These are phyloP conservation scores for Brassica hybrid DNA, from an alignment of 441 rosid genomes.

Conservation along the genomic window DNA sequence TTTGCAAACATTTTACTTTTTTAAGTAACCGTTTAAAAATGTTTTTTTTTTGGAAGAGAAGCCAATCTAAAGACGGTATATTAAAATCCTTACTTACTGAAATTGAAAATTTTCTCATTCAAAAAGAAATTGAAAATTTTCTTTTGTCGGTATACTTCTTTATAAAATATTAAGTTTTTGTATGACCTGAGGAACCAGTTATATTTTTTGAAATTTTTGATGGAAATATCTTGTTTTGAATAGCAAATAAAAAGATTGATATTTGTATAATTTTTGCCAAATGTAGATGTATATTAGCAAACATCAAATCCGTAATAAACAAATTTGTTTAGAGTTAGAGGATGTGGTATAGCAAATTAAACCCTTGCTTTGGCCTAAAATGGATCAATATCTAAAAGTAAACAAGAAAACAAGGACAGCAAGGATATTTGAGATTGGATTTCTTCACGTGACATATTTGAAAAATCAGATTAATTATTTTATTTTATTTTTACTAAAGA, in stretches of 20 bases:
- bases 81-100: neutral
- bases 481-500: neutral
- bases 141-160: neutral
- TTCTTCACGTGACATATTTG: constrained; percentile 15
- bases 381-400: neutral
- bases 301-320: neutral
- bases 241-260: neutral
- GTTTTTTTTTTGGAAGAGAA: no score
- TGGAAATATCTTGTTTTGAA: neutral
- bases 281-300: neutral
- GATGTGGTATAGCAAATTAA: neutral
- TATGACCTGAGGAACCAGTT: neutral
- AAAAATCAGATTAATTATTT: no score
- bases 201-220: neutral
- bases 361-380: neutral
- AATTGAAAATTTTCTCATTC: neutral
- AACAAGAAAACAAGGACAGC: neutral
- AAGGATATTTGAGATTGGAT: constrained; percentile 1
- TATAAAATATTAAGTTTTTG: neutral
- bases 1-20: neutral
- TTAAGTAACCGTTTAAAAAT: neutral
- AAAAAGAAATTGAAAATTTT: neutral
- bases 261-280: neutral
- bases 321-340: neutral
- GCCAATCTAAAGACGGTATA: no score